Evolutionary conservation across 441 rosid species (phyloP).

Genomic region (Dalechampia spathulata): DNA sequence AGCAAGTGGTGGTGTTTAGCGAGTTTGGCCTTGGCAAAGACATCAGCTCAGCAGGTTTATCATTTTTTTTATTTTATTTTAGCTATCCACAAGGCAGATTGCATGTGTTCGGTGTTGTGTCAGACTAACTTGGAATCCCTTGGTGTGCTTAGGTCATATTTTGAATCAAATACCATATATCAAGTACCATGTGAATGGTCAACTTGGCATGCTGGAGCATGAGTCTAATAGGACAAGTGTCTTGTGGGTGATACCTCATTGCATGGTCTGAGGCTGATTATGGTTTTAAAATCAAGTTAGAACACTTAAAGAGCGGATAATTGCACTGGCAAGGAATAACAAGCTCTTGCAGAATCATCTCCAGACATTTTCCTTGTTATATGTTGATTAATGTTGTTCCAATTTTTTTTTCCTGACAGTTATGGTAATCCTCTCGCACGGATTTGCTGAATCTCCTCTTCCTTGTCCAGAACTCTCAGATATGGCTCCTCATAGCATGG

Average conservation of each 20-base stretch:
- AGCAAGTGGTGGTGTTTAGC: slow-evolving; percentile 88
- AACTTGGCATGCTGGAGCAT: background rate
- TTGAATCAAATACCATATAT: background rate
- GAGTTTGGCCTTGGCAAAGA: slow-evolving; percentile 94
- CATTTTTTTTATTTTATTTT: slow-evolving; percentile 6
- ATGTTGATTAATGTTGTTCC: too few species aligned
- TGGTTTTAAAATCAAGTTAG: background rate
- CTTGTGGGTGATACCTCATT: background rate
- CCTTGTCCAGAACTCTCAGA: too few species aligned
- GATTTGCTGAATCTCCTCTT: too few species aligned
- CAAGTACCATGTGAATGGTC: background rate
- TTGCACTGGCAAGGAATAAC: background rate
- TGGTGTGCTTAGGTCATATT: background rate
- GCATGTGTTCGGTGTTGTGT: background rate
- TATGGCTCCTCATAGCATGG: too few species aligned
- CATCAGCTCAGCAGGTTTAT: slow-evolving; percentile 79
- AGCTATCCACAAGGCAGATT: background rate
- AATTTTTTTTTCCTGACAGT: too few species aligned
- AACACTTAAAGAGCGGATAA: background rate
- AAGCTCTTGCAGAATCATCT: too few species aligned
- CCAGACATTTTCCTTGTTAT: too few species aligned
- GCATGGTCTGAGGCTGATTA: background rate
- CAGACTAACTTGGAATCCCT: too few species aligned
- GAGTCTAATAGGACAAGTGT: background rate
- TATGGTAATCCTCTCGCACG: too few species aligned